Evolutionary conservation across 1,139 yeast genomes (phyloP).

Genomic region (Zygosaccharomyces pseudobailii): DNA sequence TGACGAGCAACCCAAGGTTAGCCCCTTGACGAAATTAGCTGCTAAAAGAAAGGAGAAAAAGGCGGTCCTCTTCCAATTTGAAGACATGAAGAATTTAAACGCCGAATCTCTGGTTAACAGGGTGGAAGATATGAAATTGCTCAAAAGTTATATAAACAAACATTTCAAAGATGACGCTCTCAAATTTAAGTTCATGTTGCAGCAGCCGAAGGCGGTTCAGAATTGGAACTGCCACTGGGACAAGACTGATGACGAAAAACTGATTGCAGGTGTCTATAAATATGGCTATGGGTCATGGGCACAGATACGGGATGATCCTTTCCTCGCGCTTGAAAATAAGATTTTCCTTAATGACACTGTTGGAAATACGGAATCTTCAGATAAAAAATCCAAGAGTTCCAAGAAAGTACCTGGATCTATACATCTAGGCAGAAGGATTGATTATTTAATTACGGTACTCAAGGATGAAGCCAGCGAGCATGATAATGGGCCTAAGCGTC

Average conservation of each 20-base stretch:
- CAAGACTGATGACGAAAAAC: constrained; percentile 75
- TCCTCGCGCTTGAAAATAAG: constrained; percentile 80
- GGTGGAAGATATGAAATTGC: constrained; percentile 71
- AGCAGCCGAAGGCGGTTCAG: constrained; percentile 70
- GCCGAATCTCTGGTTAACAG: constrained; percentile 83
- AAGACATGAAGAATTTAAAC: constrained; percentile 82
- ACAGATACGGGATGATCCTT: constrained; percentile 92
- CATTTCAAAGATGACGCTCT: constrained; percentile 46
- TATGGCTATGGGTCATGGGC: constrained; percentile 97
- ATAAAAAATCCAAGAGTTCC: constrained; percentile 29
- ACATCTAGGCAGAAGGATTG: constrained; percentile 90
- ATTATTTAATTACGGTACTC: constrained; percentile 70
- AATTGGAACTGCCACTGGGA: constrained; percentile 94
- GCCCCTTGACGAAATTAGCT: constrained; percentile 46
- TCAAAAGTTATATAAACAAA: constrained; percentile 41
- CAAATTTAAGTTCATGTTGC: constrained; percentile 49
- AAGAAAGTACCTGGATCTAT: constrained; percentile 88
- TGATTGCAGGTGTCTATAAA: constrained; percentile 80
- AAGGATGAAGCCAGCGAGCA: constrained; percentile 32
- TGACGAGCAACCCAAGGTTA: constrained; percentile 29
- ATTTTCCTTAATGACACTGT: constrained; percentile 52
- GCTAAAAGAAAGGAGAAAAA: constrained; percentile 70
- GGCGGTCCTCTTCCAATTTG: constrained; percentile 85
- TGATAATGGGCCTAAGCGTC: constrained; percentile 1
- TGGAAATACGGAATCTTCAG: constrained; percentile 6